Conservation (phyloP, 371 early-diverging fungal species). For the Actinomortierella wolfii region DNA sequence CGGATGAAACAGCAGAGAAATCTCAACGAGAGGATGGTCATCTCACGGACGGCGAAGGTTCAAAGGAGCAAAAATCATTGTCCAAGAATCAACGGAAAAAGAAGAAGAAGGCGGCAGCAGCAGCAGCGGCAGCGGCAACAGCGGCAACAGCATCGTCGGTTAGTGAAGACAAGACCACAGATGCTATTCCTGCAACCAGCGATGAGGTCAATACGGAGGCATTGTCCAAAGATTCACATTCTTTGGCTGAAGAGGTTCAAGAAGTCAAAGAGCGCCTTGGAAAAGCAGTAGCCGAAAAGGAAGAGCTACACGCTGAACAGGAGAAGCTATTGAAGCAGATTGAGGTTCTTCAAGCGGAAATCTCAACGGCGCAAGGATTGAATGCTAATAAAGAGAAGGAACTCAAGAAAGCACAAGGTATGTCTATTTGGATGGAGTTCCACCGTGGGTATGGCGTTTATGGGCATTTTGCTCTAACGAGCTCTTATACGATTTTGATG, state of each 20-base stretch:
- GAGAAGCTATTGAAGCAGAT: constrained; percentile 6
- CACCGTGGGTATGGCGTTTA: too few species aligned
- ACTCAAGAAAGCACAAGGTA: constrained; percentile 25
- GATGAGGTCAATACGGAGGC: too few species aligned
- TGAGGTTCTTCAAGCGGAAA: constrained; percentile 13
- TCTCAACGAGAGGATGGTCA: constrained; percentile 7
- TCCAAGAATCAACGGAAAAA: constrained; percentile 35
- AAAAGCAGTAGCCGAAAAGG: neutral
- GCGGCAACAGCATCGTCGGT: neutral
- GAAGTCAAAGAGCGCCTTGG: too few species aligned
- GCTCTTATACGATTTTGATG: too few species aligned
- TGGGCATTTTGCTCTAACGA: too few species aligned
- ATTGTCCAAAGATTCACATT: too few species aligned
- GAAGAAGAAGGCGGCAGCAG: constrained; percentile 11
- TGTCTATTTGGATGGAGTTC: too few species aligned
- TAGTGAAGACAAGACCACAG: too few species aligned
- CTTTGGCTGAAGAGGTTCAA: too few species aligned
- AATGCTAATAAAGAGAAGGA: constrained; percentile 8
- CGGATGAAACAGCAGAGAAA: neutral
- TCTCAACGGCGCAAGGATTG: constrained; percentile 8
- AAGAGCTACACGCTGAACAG: neutral
- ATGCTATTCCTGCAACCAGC: too few species aligned
- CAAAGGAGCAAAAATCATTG: constrained; percentile 20
- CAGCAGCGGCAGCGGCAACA: constrained; percentile 6
- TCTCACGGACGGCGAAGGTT: constrained; percentile 8